Percentiles rank a stretch among this genome's conserved stretches.
These are phyloP conservation scores for Begonia peltatifolia DNA, from an alignment of 306 rosid species.

Conservation along the genomic window DNA sequence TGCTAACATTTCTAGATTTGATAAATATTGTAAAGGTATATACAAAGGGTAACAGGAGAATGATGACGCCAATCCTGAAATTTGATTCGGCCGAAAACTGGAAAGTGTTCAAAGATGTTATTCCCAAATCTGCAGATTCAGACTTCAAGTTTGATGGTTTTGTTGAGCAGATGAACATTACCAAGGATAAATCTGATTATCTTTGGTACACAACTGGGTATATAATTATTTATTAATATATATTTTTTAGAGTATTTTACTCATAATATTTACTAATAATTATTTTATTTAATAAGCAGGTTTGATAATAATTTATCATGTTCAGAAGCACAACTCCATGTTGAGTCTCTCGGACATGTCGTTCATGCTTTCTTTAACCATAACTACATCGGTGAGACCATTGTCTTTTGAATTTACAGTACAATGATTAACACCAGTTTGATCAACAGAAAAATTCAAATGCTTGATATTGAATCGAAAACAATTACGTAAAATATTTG, in stretches of 20 bases:
- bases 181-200: slow-evolving; percentile 30
- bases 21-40: slow-evolving; percentile 14
- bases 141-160: slow-evolving; percentile 5
- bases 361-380: slow-evolving; percentile 60
- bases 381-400: slow-evolving; percentile 32
- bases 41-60: slow-evolving; percentile 16
- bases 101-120: slow-evolving; percentile 19
- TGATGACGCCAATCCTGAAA: slow-evolving; percentile 10
- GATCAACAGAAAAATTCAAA: too few relatives aligned
- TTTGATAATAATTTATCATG: slow-evolving; percentile 14
- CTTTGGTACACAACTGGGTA: slow-evolving; percentile 39
- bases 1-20: not conserved
- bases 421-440: too few relatives aligned
- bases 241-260: not conserved
- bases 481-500: too few relatives aligned
- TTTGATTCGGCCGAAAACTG: slow-evolving; percentile 14
- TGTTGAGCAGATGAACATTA: slow-evolving; percentile 18
- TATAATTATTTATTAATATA: not conserved
- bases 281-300: slow-evolving; percentile 10
- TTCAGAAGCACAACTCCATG: slow-evolving; percentile 27
- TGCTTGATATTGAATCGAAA: too few relatives aligned
- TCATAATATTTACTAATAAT: not conserved
- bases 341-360: slow-evolving; percentile 46
- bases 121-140: slow-evolving; percentile 14
- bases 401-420: too few relatives aligned